A percentile compares a stretch with the other conserved stretches of the same genome.
These are phyloP conservation scores for Pyrenopolyporus hunteri DNA, from an alignment of 495 filamentous ascomycete species.

Conservation along the genomic window DNA sequence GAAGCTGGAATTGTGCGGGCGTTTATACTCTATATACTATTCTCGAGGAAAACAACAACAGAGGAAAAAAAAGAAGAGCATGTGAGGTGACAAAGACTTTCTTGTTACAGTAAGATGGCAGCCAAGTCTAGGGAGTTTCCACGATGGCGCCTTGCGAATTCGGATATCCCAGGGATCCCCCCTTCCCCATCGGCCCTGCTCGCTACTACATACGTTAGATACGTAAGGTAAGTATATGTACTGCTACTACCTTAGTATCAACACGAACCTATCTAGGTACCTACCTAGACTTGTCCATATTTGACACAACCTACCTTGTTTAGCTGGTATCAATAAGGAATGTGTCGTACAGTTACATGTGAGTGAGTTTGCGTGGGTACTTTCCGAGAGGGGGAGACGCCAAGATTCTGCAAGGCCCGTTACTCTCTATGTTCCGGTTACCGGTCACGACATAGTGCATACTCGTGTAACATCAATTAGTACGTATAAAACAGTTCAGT, in stretches of 20 bases:
- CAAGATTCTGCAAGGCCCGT: too few species aligned
- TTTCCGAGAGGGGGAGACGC: neutral
- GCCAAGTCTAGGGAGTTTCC: neutral
- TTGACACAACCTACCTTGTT: neutral
- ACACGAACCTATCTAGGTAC: too few species aligned
- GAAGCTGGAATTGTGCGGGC: too few species aligned
- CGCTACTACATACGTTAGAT: neutral
- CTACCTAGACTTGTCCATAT: neutral
- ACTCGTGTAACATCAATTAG: too few species aligned
- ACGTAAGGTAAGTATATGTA: too few species aligned
- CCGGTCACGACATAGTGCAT: neutral
- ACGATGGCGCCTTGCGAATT: conserved; percentile 2
- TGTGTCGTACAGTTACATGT: too few species aligned
- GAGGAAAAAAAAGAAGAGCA: too few species aligned
- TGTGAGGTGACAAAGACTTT: neutral
- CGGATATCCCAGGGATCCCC: neutral
- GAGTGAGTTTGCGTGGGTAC: neutral
- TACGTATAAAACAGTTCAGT: too few species aligned
- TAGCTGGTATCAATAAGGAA: too few species aligned
- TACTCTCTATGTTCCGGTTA: neutral
- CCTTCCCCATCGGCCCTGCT: neutral
- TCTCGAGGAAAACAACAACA: too few species aligned
- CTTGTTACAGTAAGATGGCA: conserved; percentile 31
- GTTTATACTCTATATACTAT: too few species aligned
- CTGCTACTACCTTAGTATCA: neutral